Evolutionary conservation across 2,329 filamentous ascomycete species (phyloP).

Genomic region (Beauveria sp.): DNA sequence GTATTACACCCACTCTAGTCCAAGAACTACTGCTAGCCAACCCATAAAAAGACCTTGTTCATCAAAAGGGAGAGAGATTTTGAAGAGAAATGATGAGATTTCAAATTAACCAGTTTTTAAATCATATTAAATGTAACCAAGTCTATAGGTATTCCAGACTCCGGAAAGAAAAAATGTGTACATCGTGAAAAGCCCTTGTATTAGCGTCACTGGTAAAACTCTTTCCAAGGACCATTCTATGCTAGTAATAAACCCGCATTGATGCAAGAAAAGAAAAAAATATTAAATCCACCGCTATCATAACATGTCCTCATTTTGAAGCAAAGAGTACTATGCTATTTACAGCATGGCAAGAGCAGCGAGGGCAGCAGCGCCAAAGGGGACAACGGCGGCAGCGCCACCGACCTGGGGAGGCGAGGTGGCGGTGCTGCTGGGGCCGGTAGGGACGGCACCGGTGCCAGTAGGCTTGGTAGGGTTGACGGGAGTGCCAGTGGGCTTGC

Average conservation of each 20-base stretch:
- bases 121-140: constrained; percentile 8
- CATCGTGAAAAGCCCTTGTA: constrained; percentile 9
- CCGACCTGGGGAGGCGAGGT: constrained; percentile 51
- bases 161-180: constrained; percentile 3
- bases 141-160: constrained; percentile 12
- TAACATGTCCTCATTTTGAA: constrained; percentile 11
- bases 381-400: constrained; percentile 1
- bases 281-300: constrained; percentile 9
- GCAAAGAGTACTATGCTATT: constrained; percentile 10
- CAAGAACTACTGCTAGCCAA: not conserved
- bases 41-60: not conserved
- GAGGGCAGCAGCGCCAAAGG: constrained; percentile 9
- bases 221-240: constrained; percentile 3
- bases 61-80: too few species aligned
- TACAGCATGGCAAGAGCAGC: constrained; percentile 11
- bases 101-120: not conserved
- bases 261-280: not conserved
- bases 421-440: constrained; percentile 27
- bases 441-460: constrained; percentile 68
- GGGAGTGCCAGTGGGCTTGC: not conserved
- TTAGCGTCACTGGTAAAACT: not conserved
- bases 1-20: not conserved
- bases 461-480: constrained; percentile 55
- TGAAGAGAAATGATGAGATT: not conserved
- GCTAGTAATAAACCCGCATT: not conserved